Percentiles rank a stretch among this genome's conserved stretches.
phyloP scores from a whole-genome alignment of 257 asterid species.

The Petunia secreta region DNA sequence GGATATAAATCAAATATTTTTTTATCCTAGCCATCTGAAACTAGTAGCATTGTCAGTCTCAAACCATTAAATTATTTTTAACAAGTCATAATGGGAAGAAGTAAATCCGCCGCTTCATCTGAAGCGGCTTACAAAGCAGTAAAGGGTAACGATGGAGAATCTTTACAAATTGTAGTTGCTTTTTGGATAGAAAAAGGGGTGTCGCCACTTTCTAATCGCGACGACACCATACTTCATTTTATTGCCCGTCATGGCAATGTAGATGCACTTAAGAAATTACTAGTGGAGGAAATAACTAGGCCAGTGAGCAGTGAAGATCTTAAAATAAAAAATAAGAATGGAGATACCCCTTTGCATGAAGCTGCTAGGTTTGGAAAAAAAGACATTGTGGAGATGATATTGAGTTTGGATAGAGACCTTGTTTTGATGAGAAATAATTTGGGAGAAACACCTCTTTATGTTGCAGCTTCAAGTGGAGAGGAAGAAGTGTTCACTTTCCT shows the following conservation, averaged over 20 bases:
- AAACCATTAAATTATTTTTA: not conserved
- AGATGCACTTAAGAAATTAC: not conserved
- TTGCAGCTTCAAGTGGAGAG: not conserved
- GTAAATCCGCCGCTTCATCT: not conserved
- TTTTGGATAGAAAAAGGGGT: not conserved
- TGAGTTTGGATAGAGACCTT: not conserved
- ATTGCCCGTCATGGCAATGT: not conserved
- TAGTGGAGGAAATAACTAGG: not conserved
- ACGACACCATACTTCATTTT: constrained; percentile 16
- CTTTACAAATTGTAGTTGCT: not conserved
- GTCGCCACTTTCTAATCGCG: not conserved
- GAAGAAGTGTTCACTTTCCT: not conserved
- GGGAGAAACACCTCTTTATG: constrained; percentile 29
- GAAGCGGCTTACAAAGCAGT: constrained; percentile 1
- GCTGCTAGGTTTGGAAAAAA: constrained; percentile 13
- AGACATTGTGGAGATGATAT: not conserved
- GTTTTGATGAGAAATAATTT: not conserved
- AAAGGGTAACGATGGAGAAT: not conserved
- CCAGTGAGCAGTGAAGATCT: not conserved
- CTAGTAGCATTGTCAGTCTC: not conserved
- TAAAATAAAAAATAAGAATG: not conserved
- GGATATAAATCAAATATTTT: not conserved
- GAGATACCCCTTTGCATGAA: constrained; percentile 22
- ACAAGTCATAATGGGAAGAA: not conserved
- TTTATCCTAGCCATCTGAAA: not conserved